Percentiles rank a stretch among this genome's conserved stretches.
phyloP scores from a whole-genome alignment of 2,329 filamentous ascomycete genomes.

The Phoma sp. region DNA sequence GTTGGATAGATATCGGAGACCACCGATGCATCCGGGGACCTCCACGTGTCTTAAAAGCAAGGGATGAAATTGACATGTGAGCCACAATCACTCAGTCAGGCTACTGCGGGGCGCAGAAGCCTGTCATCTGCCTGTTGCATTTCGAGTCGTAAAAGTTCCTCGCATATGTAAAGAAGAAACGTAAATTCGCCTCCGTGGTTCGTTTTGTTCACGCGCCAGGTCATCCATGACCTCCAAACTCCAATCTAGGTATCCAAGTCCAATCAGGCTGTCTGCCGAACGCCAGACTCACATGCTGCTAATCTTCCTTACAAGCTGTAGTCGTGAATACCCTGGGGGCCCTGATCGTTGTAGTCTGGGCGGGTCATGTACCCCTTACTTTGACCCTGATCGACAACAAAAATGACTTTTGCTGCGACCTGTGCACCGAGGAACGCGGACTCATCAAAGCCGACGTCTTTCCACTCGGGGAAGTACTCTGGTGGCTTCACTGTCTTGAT shows the following conservation, averaged over 20 bases:
- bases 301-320: slow-evolving; percentile 41
- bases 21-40: slow-evolving; percentile 12
- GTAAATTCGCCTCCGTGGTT: background rate
- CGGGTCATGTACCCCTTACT: slow-evolving; percentile 74
- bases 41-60: slow-evolving; percentile 14
- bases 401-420: slow-evolving; percentile 79
- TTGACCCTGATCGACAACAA: slow-evolving; percentile 70
- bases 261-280: slow-evolving; percentile 1
- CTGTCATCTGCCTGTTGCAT: background rate
- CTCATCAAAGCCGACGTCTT: slow-evolving; percentile 77
- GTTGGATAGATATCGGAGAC: slow-evolving; percentile 10
- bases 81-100: background rate
- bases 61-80: slow-evolving; percentile 4
- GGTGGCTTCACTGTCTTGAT: slow-evolving; percentile 81
- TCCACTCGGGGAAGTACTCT: slow-evolving; percentile 90
- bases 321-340: slow-evolving; percentile 69
- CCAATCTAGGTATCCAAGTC: slow-evolving; percentile 26
- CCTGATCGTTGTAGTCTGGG: slow-evolving; percentile 71
- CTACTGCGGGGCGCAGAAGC: background rate
- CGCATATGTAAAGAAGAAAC: background rate
- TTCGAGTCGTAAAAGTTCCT: background rate
- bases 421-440: slow-evolving; percentile 86
- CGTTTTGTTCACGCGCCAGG: slow-evolving; percentile 25
- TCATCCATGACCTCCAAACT: slow-evolving; percentile 31
- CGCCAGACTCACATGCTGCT: background rate